These are phyloP conservation scores for Ophiosphaerella korrae DNA, from an alignment of 2,329 filamentous ascomycete genomes.

Conservation along the genomic window DNA sequence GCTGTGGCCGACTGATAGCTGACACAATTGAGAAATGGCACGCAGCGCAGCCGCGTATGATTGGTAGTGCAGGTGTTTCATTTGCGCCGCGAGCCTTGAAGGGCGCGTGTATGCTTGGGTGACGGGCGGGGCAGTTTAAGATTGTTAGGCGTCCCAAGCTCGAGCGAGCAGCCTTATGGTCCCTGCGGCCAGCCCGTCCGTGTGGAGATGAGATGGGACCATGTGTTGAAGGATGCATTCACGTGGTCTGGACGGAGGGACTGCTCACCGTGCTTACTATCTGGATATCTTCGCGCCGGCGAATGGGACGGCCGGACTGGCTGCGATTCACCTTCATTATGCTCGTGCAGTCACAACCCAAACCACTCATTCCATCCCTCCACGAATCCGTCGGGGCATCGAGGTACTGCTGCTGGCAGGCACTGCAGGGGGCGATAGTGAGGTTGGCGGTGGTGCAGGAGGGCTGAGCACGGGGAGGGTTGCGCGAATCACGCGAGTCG, in stretches of 20 bases:
- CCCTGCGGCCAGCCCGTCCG: conserved; percentile 29
- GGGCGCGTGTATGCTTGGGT: conserved; percentile 25
- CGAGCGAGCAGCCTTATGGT: conserved; percentile 22
- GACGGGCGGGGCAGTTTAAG: conserved; percentile 26
- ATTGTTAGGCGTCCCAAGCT: conserved; percentile 31
- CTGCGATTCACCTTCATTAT: too few species aligned
- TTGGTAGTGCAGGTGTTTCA: conserved; percentile 10
- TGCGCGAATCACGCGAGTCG: conserved; percentile 23
- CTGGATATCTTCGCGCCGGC: conserved; percentile 26
- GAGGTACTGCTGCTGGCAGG: too few species aligned
- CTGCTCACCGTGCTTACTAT: conserved; percentile 43
- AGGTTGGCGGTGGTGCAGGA: conserved; percentile 23
- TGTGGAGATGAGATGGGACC: conserved; percentile 43
- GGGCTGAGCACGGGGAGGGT: conserved; percentile 31
- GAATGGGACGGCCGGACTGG: conserved; percentile 19
- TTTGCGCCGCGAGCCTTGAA: conserved; percentile 16
- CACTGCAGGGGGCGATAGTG: too few species aligned
- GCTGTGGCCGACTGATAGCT: neutral
- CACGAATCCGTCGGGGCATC: too few species aligned
- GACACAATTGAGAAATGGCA: conserved; percentile 1
- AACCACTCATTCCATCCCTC: too few species aligned
- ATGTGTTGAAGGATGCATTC: neutral
- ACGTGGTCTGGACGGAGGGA: conserved; percentile 30
- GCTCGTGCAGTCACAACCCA: too few species aligned
- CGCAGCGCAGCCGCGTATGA: conserved; percentile 9